phyloP scores from a whole-genome alignment of 139 green algal genomes.

The Tetratostichococcus sp. region DNA sequence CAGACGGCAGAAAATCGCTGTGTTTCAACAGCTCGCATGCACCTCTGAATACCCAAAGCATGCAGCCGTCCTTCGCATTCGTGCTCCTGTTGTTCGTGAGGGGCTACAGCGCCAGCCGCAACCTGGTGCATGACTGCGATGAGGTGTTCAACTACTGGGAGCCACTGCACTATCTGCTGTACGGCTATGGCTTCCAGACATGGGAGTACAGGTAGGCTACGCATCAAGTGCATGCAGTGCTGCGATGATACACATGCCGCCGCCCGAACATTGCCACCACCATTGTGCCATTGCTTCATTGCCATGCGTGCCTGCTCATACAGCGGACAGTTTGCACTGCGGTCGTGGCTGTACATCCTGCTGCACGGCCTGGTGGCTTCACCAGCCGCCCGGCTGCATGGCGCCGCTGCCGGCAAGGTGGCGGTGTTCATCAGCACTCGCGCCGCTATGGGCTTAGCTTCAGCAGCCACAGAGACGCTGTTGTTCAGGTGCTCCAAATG shows the following conservation, averaged over 20 bases:
- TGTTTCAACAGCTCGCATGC: too few species aligned
- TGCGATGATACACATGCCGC: too few species aligned
- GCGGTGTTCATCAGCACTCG: conserved; percentile 56
- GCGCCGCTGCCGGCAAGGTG: conserved; percentile 32
- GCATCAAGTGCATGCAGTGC: too few species aligned
- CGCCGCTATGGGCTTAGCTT: conserved; percentile 39
- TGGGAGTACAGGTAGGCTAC: conserved; percentile 81
- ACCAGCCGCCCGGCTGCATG: conserved; percentile 29
- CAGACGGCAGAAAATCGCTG: too few species aligned
- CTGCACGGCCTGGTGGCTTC: conserved; percentile 47
- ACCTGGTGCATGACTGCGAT: conserved; percentile 90
- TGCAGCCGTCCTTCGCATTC: neutral
- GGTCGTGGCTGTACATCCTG: conserved; percentile 80
- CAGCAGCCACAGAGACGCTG: conserved; percentile 45
- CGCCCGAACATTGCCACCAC: too few species aligned
- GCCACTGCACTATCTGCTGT: conserved; percentile 78
- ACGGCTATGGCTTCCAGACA: conserved; percentile 75
- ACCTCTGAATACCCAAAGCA: too few species aligned
- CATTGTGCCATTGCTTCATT: too few species aligned
- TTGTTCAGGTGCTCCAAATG: conserved; percentile 37
- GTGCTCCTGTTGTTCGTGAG: neutral
- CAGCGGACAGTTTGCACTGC: conserved; percentile 68
- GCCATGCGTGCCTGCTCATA: too few species aligned
- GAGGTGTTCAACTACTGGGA: conserved; percentile 93
- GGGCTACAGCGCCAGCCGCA: conserved; percentile 37